Percentiles rank a stretch among this genome's conserved stretches.
Conservation (phyloP, 208 protist genomes). For the Trypanosoma brucei region DNA sequence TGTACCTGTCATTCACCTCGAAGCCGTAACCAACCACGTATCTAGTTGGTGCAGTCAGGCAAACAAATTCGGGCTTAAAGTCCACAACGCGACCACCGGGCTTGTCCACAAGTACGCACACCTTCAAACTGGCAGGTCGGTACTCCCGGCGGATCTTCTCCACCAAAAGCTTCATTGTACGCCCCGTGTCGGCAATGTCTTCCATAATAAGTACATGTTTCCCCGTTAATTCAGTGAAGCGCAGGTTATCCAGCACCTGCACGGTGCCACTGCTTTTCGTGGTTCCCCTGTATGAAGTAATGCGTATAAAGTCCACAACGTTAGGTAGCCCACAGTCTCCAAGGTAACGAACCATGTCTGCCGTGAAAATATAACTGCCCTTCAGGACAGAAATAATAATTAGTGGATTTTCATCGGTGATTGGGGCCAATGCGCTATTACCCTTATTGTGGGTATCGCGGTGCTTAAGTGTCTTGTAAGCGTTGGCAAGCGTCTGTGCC, state of each 20-base stretch:
- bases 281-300: slow-evolving; percentile 65
- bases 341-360: slow-evolving; percentile 83
- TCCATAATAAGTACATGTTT: slow-evolving; percentile 90
- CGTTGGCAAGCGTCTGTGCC: slow-evolving; percentile 54
- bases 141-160: slow-evolving; percentile 34
- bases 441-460: slow-evolving; percentile 21
- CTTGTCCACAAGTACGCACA: slow-evolving; percentile 80
- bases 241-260: slow-evolving; percentile 39
- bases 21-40: slow-evolving; percentile 92
- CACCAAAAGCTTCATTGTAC: slow-evolving; percentile 63
- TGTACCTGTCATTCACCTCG: slow-evolving; percentile 87
- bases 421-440: slow-evolving; percentile 27
- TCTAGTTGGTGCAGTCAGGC: slow-evolving; percentile 56
- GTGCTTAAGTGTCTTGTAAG: slow-evolving; percentile 59
- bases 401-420: slow-evolving; percentile 75
- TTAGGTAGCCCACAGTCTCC: slow-evolving; percentile 59
- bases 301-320: slow-evolving; percentile 83
- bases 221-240: slow-evolving; percentile 52
- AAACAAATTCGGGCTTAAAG: slow-evolving; percentile 59
- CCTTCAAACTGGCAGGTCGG: slow-evolving; percentile 58
- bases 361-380: slow-evolving; percentile 89
- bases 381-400: slow-evolving; percentile 88
- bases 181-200: slow-evolving; percentile 85
- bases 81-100: slow-evolving; percentile 54
- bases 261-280: slow-evolving; percentile 67